Conservation (phyloP, 1,139 yeast species). For the Magnusiomyces ingens region DNA sequence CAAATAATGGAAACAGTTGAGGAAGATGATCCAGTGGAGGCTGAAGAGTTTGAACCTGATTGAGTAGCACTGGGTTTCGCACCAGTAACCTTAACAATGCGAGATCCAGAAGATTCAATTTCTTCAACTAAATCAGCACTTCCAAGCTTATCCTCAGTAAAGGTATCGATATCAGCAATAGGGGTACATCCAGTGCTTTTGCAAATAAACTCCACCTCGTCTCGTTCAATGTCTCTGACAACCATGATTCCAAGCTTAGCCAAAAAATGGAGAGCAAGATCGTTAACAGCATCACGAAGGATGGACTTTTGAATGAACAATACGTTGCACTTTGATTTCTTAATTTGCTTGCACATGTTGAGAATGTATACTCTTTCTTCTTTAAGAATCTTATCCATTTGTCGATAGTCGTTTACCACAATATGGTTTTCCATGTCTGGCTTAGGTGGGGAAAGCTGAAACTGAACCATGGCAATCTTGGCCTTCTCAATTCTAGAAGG, state of each 20-base stretch:
- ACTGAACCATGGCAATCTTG: conserved; percentile 82
- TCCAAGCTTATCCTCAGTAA: conserved; percentile 89
- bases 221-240: conserved; percentile 92
- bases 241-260: conserved; percentile 91
- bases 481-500: conserved; percentile 95
- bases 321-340: conserved; percentile 95
- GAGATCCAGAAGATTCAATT: conserved; percentile 86
- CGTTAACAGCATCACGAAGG: conserved; percentile 95
- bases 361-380: conserved; percentile 94
- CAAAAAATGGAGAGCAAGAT: conserved; percentile 87
- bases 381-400: conserved; percentile 96
- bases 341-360: conserved; percentile 91
- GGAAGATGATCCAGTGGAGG: conserved; percentile 28
- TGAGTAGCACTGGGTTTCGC: conserved; percentile 40
- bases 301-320: conserved; percentile 89
- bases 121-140: conserved; percentile 90
- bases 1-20: conserved; percentile 88
- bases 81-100: conserved; percentile 85
- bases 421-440: conserved; percentile 98
- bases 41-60: conserved; percentile 10
- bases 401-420: conserved; percentile 95
- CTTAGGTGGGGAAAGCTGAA: conserved; percentile 96
- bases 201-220: conserved; percentile 88
- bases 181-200: conserved; percentile 93
- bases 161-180: conserved; percentile 88